Base-by-base conservation (phyloP, 129 eudicot genomes). In the Centrapalus pauciflorus region DNA sequence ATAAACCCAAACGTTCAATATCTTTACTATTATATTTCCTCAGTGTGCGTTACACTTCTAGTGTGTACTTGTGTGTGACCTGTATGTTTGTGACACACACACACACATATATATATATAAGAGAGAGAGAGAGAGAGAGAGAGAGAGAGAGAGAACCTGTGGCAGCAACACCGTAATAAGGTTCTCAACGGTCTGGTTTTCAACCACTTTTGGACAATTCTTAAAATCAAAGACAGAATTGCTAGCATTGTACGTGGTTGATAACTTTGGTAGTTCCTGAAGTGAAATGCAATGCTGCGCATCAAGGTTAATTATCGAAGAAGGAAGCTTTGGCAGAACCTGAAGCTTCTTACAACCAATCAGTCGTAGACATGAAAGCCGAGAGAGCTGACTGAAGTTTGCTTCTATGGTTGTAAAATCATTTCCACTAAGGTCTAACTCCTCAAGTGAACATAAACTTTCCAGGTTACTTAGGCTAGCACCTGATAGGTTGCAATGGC, bases 391-490 rank as follows among this genome's bases (percentile, higher is more conserved):
- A 65, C 60, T 20, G 12, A 74, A 65, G 67, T 74, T 33, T 19
- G 67, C 78, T 55, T 74, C 70, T 43, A 80, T 41, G 8, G 9
- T 16, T 13, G 49, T 68, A 70, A 80, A 67, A 57, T 70, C 74
- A 34, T 71, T 80, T 65, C 80, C 77, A 49, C 74, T 74, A 25
- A 74, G 40, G 57, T 79, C 62, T 2, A 80, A 70, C 62, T 80
- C 77, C 59, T 74, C 74, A 29, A 80, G 67, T 19, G 51, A 75
- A 27, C 55, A 13, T 13, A 80, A 80, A 45, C 34, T 48, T 49
- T 61, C 57, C 16, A 80, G 34, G 46, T 30, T 30, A 51, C 28
- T 7, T 17, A 67, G 20, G 24, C 50, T 14, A 45, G 54, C 34
- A 26, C 76, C 65, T 23, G 69, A 75, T 27, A 75, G n/a, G 30